A percentile compares a stretch with the other conserved stretches of the same genome.
phyloP scores from a whole-genome alignment of 805 yeast genomes.

The Candida tammaniensis region DNA sequence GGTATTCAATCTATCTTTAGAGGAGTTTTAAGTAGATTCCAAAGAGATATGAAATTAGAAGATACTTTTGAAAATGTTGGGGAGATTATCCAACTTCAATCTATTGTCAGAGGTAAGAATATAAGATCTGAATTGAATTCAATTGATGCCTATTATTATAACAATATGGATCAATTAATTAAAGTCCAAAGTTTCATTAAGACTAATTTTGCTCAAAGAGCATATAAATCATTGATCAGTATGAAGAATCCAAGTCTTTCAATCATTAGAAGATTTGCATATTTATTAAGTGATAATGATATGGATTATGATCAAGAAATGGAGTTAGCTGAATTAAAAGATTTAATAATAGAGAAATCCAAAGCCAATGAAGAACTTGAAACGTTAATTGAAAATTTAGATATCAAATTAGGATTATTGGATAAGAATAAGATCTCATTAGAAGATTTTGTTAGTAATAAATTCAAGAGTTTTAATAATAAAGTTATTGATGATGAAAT shows the following conservation, averaged over 20 bases:
- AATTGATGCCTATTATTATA: conserved; percentile 46
- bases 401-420: conserved; percentile 72
- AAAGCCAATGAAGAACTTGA: conserved; percentile 69
- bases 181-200: conserved; percentile 73
- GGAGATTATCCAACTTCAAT: conserved; percentile 49
- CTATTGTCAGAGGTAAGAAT: conserved; percentile 47
- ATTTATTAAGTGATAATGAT: conserved; percentile 68
- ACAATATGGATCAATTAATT: conserved; percentile 57
- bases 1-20: conserved; percentile 57
- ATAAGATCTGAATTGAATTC: conserved; percentile 36
- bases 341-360: conserved; percentile 67
- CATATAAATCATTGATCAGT: conserved; percentile 69
- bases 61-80: conserved; percentile 46
- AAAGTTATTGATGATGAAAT: conserved; percentile 17
- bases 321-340: conserved; percentile 62
- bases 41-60: conserved; percentile 51
- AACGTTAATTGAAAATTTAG: conserved; percentile 69
- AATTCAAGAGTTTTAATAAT: conserved; percentile 20
- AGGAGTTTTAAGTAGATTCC: conserved; percentile 61
- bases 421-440: conserved; percentile 77
- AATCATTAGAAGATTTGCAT: conserved; percentile 74
- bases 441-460: conserved; percentile 60
- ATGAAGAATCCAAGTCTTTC: conserved; percentile 75
- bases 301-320: conserved; percentile 75
- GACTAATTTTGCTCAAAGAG: conserved; percentile 62